Evolutionary conservation across 2,329 filamentous ascomycete species (phyloP).

Genomic region (Cercospora beticola): DNA sequence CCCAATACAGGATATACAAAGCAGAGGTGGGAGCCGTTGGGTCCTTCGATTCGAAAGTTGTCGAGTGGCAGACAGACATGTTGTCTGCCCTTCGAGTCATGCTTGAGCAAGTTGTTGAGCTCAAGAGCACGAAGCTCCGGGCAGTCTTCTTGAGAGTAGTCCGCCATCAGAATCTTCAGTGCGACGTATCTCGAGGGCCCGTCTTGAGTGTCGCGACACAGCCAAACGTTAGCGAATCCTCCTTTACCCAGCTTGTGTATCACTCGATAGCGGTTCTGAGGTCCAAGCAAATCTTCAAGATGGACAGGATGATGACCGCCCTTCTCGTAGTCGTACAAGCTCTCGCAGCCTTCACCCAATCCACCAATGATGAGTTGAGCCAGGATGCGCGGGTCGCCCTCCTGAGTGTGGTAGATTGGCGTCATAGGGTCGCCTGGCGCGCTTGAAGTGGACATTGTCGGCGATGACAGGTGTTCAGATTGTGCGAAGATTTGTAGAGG

Average conservation of each 20-base stretch:
- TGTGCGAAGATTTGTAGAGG: neutral
- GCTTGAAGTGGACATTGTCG: neutral
- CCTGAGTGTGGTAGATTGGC: no score
- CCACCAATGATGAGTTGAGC: no score
- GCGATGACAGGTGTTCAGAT: neutral
- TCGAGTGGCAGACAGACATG: constrained; percentile 26
- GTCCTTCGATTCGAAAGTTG: constrained; percentile 37
- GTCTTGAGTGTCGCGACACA: neutral
- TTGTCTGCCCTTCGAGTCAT: neutral
- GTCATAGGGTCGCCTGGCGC: no score
- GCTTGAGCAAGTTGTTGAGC: neutral
- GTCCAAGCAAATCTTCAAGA: neutral
- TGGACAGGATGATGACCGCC: neutral
- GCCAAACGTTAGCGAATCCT: neutral
- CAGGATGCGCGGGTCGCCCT: no score
- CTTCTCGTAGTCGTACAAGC: neutral
- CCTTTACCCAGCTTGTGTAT: neutral
- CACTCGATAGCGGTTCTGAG: neutral
- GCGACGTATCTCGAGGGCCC: neutral
- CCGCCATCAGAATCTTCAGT: neutral
- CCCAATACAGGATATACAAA: neutral
- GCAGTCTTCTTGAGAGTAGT: neutral
- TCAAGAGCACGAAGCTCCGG: neutral
- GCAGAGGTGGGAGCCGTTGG: constrained; percentile 31
- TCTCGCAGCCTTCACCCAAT: neutral